These are phyloP conservation scores for Melampsora americana DNA, from an alignment of 1,284 basidiomycete species.

Conservation along the genomic window DNA sequence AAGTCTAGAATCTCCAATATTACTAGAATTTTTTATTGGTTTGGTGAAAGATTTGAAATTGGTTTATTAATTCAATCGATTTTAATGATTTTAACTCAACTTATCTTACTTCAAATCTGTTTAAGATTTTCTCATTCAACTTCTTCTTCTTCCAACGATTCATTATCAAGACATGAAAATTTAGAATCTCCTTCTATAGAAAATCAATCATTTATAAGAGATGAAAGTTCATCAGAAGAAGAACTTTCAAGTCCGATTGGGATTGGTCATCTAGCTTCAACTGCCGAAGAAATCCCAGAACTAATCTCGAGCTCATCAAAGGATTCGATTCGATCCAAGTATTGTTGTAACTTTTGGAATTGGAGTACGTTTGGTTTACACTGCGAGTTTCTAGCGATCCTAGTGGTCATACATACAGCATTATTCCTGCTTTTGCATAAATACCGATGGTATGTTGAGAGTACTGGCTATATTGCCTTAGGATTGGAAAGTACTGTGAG, in stretches of 20 bases:
- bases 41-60: slow-evolving; percentile 58
- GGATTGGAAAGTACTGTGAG: slow-evolving; percentile 58
- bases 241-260: slow-evolving; percentile 46
- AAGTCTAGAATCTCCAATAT: slow-evolving; percentile 28
- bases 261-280: slow-evolving; percentile 44
- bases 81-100: slow-evolving; percentile 58
- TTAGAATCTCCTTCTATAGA: background rate
- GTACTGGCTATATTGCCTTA: slow-evolving; percentile 59
- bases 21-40: slow-evolving; percentile 55
- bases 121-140: slow-evolving; percentile 57
- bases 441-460: slow-evolving; percentile 49
- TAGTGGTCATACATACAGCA: slow-evolving; percentile 55
- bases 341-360: slow-evolving; percentile 48
- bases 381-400: slow-evolving; percentile 57
- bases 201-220: background rate
- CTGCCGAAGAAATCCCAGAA: slow-evolving; percentile 17
- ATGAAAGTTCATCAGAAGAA: slow-evolving; percentile 33
- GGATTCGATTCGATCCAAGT: background rate
- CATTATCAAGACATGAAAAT: background rate
- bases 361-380: slow-evolving; percentile 50
- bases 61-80: slow-evolving; percentile 57
- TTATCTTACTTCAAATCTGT: slow-evolving; percentile 58
- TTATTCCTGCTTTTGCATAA: slow-evolving; percentile 50
- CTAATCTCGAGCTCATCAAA: background rate
- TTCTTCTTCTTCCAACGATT: background rate